Percentiles rank a stretch among this genome's conserved stretches.
These are phyloP conservation scores for Gossypium gossypioides DNA, from an alignment of 441 rosid genomes.

Conservation along the genomic window DNA sequence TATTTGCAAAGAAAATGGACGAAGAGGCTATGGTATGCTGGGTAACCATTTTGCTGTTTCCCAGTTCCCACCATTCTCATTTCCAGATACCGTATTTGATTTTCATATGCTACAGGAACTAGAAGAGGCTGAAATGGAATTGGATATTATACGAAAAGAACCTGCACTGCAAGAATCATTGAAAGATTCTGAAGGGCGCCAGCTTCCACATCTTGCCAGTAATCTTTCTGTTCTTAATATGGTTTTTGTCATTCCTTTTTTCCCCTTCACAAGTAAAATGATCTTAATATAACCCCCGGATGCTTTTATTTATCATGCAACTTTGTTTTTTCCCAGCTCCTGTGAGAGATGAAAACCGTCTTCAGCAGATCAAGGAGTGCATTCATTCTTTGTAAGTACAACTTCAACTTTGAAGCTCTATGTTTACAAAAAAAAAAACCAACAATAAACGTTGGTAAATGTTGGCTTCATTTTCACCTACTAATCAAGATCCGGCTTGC, in stretches of 20 bases:
- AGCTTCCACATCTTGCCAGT: conserved; percentile 29
- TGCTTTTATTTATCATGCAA: neutral
- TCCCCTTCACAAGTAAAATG: neutral
- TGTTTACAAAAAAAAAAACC: neutral
- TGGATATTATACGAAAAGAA: conserved; percentile 51
- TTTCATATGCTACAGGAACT: conserved; percentile 37
- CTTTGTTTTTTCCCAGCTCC: conserved; percentile 36
- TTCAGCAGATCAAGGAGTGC: conserved; percentile 60
- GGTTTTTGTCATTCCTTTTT: neutral
- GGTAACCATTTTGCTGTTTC: conserved; percentile 11
- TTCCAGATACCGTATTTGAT: conserved; percentile 6
- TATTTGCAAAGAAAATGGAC: conserved; percentile 43
- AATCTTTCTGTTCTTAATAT: conserved; percentile 4
- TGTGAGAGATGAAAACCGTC: conserved; percentile 38
- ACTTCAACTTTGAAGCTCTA: conserved; percentile 5
- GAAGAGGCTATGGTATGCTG: conserved; percentile 47
- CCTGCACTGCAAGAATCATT: conserved; percentile 23
- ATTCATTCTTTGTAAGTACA: conserved; percentile 51
- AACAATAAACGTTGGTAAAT: neutral
- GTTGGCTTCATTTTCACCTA: neutral
- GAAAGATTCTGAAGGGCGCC: conserved; percentile 24
- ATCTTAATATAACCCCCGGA: neutral
- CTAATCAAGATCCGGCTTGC: neutral
- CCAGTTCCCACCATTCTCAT: conserved; percentile 12
- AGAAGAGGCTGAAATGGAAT: conserved; percentile 70